These are phyloP conservation scores for Zoysia pacifica DNA, from an alignment of 176 grass and related monocot species.

Conservation along the genomic window DNA sequence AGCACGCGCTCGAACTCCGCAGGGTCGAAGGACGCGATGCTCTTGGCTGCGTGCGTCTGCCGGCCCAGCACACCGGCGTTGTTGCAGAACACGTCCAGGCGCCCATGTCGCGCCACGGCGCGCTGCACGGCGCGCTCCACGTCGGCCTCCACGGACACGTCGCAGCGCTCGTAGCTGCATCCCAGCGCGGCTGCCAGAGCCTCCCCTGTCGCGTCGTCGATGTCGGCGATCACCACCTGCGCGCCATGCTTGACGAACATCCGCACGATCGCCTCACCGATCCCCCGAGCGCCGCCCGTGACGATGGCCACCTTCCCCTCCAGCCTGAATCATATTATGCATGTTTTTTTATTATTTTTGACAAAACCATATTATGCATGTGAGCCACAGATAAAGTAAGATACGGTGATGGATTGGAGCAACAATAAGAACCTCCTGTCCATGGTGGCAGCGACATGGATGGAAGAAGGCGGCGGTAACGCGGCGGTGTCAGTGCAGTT, in stretches of 20 bases:
- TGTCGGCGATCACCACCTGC: slow-evolving; percentile 66
- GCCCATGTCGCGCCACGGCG: slow-evolving; percentile 42
- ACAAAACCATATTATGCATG: no score
- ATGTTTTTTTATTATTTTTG: no score
- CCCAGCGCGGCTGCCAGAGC: slow-evolving; percentile 45
- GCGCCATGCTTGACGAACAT: slow-evolving; percentile 63
- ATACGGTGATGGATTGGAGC: no score
- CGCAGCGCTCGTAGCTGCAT: slow-evolving; percentile 55
- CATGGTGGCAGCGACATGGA: background rate
- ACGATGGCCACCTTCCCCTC: slow-evolving; percentile 78
- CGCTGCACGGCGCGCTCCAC: slow-evolving; percentile 46
- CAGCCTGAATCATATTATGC: slow-evolving; percentile 17
- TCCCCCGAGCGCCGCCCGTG: slow-evolving; percentile 67
- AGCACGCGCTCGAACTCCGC: slow-evolving; percentile 74
- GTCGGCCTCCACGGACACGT: slow-evolving; percentile 63
- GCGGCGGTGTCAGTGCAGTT: background rate
- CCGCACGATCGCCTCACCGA: slow-evolving; percentile 69
- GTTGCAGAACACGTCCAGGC: slow-evolving; percentile 67
- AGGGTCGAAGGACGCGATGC: slow-evolving; percentile 66
- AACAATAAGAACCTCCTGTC: slow-evolving; percentile 37
- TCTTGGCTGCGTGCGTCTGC: slow-evolving; percentile 44
- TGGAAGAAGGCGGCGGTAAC: background rate
- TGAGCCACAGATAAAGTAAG: no score
- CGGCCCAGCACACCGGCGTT: slow-evolving; percentile 74
- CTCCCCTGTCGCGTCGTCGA: slow-evolving; percentile 46